phyloP scores from a whole-genome alignment of 1,139 yeast genomes.

The Hyphopichia pseudoburtonii region DNA sequence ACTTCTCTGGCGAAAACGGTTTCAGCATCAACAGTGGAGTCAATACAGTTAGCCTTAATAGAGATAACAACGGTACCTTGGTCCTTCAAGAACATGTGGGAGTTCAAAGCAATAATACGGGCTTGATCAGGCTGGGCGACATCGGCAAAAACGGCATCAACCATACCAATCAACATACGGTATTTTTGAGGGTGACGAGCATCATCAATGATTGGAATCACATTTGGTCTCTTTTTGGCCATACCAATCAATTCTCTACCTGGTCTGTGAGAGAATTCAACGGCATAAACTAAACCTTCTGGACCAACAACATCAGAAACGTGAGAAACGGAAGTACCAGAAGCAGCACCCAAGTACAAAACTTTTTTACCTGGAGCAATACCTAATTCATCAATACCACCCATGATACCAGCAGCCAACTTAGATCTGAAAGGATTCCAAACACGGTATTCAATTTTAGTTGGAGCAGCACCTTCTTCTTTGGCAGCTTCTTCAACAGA shows the following conservation, averaged over 20 bases:
- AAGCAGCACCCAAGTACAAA: conserved; percentile 97
- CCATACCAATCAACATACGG: conserved; percentile 99
- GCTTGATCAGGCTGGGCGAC: conserved; percentile 99
- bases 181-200: conserved; percentile 99
- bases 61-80: conserved; percentile 98
- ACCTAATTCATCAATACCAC: conserved; percentile 97
- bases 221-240: conserved; percentile 99
- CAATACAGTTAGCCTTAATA: conserved; percentile 99
- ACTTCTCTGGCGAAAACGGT: conserved; percentile 99
- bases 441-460: conserved; percentile 97
- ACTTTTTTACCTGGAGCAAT: conserved; percentile 98
- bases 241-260: conserved; percentile 98
- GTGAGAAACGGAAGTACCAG: conserved; percentile 98
- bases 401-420: conserved; percentile 99
- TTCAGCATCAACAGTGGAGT: conserved; percentile 98
- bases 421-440: conserved; percentile 99
- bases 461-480: conserved; percentile 85
- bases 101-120: conserved; percentile 97
- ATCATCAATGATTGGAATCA: conserved; percentile 97
- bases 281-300: conserved; percentile 98
- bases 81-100: conserved; percentile 96
- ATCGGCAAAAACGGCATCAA: conserved; percentile 97
- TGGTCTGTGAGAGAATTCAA: conserved; percentile 98
- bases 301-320: conserved; percentile 99
- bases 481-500: conserved; percentile 87